phyloP scores from a whole-genome alignment of 2,329 filamentous ascomycete species.

The Parastagonospora nodorum region DNA sequence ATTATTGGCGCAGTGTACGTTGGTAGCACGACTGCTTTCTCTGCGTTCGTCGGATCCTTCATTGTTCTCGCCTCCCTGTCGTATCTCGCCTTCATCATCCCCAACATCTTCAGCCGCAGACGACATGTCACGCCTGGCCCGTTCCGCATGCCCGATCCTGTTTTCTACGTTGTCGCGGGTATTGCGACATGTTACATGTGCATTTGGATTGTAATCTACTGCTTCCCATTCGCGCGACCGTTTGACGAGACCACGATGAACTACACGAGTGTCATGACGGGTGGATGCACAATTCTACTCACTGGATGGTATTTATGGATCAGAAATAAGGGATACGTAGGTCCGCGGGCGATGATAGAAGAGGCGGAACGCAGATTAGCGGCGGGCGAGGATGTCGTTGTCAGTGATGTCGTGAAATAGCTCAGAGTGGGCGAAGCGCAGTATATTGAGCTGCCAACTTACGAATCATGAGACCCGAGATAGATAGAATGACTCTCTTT shows the following conservation, averaged over 20 bases:
- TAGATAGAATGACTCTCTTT: too few species aligned
- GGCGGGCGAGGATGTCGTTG: constrained; percentile 10
- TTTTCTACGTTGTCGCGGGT: constrained; percentile 56
- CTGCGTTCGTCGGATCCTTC: constrained; percentile 67
- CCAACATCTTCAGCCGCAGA: constrained; percentile 48
- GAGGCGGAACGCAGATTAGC: constrained; percentile 22
- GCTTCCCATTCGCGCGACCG: constrained; percentile 57
- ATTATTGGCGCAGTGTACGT: constrained; percentile 69
- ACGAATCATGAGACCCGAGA: too few species aligned
- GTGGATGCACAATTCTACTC: constrained; percentile 58
- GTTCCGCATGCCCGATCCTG: constrained; percentile 57
- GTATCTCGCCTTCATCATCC: constrained; percentile 67
- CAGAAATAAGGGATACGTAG: constrained; percentile 45
- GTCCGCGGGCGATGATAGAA: constrained; percentile 38
- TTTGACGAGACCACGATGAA: constrained; percentile 58
- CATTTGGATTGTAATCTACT: constrained; percentile 67
- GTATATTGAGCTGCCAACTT: too few species aligned
- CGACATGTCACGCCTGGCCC: constrained; percentile 59
- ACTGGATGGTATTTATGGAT: constrained; percentile 51
- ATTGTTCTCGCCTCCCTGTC: constrained; percentile 61
- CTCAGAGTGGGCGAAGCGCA: too few species aligned
- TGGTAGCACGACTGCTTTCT: constrained; percentile 69
- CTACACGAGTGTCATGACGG: constrained; percentile 59
- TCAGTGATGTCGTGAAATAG: not conserved
- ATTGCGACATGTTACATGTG: constrained; percentile 63